Evolutionary conservation across 176 grass and related monocot genomes (phyloP).

Genomic region (Urochloa ruziziensis): DNA sequence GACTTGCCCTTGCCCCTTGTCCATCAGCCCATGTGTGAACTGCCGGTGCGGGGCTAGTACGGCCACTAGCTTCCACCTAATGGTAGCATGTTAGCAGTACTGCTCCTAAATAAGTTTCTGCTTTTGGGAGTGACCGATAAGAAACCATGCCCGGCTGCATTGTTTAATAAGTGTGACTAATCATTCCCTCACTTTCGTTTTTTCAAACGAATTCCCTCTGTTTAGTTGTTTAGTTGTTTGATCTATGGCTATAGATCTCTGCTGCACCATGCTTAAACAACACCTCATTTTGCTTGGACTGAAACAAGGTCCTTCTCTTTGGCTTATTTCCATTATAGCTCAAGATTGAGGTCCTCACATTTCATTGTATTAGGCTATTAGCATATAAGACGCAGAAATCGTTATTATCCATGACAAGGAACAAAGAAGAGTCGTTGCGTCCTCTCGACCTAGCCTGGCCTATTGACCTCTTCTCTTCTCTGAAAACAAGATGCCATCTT

Average conservation of each 20-base stretch:
- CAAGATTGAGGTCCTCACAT: too few species aligned
- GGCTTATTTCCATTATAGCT: too few species aligned
- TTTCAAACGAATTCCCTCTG: background rate
- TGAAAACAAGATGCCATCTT: conserved; percentile 11
- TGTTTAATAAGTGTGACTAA: background rate
- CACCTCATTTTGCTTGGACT: background rate
- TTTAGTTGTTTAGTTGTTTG: background rate
- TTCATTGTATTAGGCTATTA: too few species aligned
- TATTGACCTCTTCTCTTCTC: background rate
- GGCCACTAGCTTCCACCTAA: background rate
- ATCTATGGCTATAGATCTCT: background rate
- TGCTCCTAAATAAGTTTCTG: background rate
- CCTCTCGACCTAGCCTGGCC: background rate
- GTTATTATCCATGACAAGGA: background rate
- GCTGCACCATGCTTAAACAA: background rate
- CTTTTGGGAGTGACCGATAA: conserved; percentile 19
- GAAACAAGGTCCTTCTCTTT: background rate
- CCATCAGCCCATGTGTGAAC: background rate
- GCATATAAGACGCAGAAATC: background rate
- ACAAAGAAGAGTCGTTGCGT: background rate
- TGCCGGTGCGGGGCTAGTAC: background rate
- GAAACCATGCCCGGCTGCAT: background rate
- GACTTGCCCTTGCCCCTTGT: background rate
- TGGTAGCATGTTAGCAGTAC: background rate
- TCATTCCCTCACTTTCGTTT: background rate